Conservation (phyloP, 371 early-diverging fungal genomes). For the Globomyces sp. region DNA sequence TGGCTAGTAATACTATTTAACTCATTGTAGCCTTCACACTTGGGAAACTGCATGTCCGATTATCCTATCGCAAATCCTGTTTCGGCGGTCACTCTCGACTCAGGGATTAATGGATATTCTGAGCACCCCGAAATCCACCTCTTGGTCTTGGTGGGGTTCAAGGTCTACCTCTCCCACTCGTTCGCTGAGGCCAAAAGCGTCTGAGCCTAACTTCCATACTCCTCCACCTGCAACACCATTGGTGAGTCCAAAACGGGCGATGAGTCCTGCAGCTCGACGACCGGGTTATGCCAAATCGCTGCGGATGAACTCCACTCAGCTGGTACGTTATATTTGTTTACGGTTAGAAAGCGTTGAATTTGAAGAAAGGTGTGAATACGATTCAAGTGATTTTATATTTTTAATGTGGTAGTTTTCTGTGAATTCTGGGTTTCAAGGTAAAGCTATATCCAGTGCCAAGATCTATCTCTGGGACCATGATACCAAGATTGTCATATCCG, state of each 20-base stretch:
- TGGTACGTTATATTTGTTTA: slow-evolving; percentile 39
- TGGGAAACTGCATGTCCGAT: slow-evolving; percentile 50
- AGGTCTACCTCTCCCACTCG: neutral
- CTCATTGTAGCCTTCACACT: slow-evolving; percentile 41
- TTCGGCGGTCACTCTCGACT: slow-evolving; percentile 35
- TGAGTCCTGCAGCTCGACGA: slow-evolving; percentile 7
- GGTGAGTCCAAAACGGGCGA: neutral
- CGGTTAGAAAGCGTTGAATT: slow-evolving; percentile 63
- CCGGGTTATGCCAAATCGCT: slow-evolving; percentile 80
- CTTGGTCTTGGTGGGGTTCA: neutral
- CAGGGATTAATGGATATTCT: neutral
- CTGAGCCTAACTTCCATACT: neutral
- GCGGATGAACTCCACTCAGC: slow-evolving; percentile 87
- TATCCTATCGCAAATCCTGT: slow-evolving; percentile 44
- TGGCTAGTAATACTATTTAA: slow-evolving; percentile 28
- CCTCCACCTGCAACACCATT: neutral
- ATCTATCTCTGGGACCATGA: slow-evolving; percentile 89
- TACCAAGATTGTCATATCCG: slow-evolving; percentile 93
- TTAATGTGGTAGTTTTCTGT: slow-evolving; percentile 66
- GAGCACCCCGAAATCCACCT: neutral
- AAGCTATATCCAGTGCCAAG: slow-evolving; percentile 74
- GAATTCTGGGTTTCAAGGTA: slow-evolving; percentile 68
- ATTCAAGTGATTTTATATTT: slow-evolving; percentile 43
- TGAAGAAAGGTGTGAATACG: slow-evolving; percentile 88
- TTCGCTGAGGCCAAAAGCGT: neutral